Conservation (phyloP, 345 rosid genomes). For the Cardamine chenopodiifolia region DNA sequence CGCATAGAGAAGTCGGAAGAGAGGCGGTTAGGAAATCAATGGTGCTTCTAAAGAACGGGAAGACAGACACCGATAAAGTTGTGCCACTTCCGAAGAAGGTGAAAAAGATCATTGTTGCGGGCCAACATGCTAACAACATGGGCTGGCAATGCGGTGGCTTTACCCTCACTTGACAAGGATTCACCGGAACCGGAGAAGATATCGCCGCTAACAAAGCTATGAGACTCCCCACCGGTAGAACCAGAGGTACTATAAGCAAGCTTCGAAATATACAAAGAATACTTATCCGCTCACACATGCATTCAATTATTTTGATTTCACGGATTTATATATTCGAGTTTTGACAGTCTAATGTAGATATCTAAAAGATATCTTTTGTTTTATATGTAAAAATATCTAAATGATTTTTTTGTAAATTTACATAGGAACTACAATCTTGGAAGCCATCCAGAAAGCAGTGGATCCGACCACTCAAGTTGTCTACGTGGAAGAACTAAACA, state of each 20-base stretch:
- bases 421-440: conserved; percentile 68
- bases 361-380: too few relatives aligned
- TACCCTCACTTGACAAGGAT: conserved; percentile 68
- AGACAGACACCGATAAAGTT: conserved; percentile 45
- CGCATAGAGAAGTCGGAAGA: conserved; percentile 70
- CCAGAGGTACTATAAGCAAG: conserved; percentile 17
- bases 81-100: conserved; percentile 64
- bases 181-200: conserved; percentile 48
- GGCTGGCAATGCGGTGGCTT: conserved; percentile 85
- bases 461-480: conserved; percentile 57
- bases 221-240: conserved; percentile 35
- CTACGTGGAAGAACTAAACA: conserved; percentile 50
- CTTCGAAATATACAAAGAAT: neutral
- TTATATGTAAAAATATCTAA: too few relatives aligned
- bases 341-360: neutral
- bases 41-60: conserved; percentile 73
- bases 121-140: conserved; percentile 67
- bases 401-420: neutral
- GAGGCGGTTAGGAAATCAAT: conserved; percentile 83
- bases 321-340: too few relatives aligned
- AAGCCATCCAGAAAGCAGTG: conserved; percentile 57
- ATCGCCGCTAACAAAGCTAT: neutral
- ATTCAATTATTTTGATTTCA: too few relatives aligned
- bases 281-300: too few relatives aligned
- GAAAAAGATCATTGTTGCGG: conserved; percentile 61